phyloP scores from a whole-genome alignment of 2,329 filamentous ascomycete genomes.

The Graphilbum fragrans region DNA sequence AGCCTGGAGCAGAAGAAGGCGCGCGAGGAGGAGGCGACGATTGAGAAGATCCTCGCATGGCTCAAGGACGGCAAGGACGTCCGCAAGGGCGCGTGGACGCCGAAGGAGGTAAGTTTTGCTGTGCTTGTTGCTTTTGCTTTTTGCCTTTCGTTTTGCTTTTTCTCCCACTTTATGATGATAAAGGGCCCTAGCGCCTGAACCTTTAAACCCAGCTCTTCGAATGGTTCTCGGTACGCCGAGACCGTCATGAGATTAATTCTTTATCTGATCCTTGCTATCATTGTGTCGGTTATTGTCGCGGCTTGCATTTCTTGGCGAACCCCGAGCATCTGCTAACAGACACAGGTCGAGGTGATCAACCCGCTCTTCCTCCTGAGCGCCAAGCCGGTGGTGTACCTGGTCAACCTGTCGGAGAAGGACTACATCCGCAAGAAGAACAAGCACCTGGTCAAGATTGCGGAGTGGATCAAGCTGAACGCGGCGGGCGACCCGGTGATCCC shows the following conservation, averaged over 20 bases:
- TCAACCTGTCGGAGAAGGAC: conserved; percentile 95
- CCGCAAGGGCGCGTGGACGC: conserved; percentile 75
- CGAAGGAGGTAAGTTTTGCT: conserved; percentile 73
- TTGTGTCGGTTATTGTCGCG: neutral
- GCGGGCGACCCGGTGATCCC: conserved; percentile 83
- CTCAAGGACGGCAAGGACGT: conserved; percentile 87
- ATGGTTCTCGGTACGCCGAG: conserved; percentile 57
- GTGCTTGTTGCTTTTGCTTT: neutral
- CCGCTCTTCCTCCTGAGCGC: conserved; percentile 88
- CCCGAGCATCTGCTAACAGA: neutral
- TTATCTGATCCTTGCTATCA: conserved; percentile 47
- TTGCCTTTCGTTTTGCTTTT: neutral
- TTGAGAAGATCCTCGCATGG: conserved; percentile 77
- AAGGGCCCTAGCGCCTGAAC: conserved; percentile 88
- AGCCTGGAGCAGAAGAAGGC: conserved; percentile 96
- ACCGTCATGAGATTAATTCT: conserved; percentile 74
- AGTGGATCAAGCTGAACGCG: conserved; percentile 91
- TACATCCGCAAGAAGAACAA: conserved; percentile 99
- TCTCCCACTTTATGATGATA: conserved; percentile 69
- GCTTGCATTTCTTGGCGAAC: neutral
- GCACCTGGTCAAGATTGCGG: conserved; percentile 82
- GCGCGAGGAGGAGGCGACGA: conserved; percentile 84
- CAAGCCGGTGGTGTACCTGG: conserved; percentile 92
- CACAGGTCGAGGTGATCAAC: conserved; percentile 92
- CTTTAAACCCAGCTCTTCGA: conserved; percentile 99